Base-by-base conservation (phyloP, 2,329 filamentous ascomycete species). In the Colletotrichum neosansevieriae region DNA sequence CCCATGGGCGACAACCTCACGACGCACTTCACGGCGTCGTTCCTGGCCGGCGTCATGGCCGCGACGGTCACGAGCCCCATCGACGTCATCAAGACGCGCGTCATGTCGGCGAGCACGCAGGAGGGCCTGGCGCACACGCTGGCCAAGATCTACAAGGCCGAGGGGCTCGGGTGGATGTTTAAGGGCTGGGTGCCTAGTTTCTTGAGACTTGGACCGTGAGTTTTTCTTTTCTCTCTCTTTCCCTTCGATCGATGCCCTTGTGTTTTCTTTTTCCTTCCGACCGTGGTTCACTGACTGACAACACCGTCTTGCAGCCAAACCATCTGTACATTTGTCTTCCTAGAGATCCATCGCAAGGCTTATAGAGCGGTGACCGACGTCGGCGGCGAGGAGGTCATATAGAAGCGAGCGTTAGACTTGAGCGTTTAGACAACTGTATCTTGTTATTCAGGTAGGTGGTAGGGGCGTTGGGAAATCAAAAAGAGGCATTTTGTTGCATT, bases 131-230 rank as follows among this genome's bases (percentile, higher is more conserved):
- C 87, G 3, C 82, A 82, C 63, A 78, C 94, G 21, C 80, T 97
- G 61, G 80, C 82, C 47, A 89, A 92, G 50, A 89, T 94, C 36
- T 92, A 90, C 71, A 85, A 83, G 62, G 82, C 86, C 17, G 92
- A 97, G 76, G 94, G 94, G 2, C 78, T 92, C 57, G 80, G 85
- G 50, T 97, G 94, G 94, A 91, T 95, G 86, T 97, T 97, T 81
- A 92, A 93, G 79, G 94, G 94, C 69, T 97, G 93, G 93, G 89
- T 94, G 53, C 94, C 94, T n/a, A 89, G 87, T 73, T 91, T 91
- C 76, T 81, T 91, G 71, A 81, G 89, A 67, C 79, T 91, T 57
- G 89, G 89, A 75, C 89, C 89, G 84, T 89, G 79, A 80, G 86
- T 85, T 36, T 40, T 69, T 29, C 42, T 29, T 6, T 4, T 53